phyloP scores from a whole-genome alignment of 345 rosid species.

The Litchi chinensis region DNA sequence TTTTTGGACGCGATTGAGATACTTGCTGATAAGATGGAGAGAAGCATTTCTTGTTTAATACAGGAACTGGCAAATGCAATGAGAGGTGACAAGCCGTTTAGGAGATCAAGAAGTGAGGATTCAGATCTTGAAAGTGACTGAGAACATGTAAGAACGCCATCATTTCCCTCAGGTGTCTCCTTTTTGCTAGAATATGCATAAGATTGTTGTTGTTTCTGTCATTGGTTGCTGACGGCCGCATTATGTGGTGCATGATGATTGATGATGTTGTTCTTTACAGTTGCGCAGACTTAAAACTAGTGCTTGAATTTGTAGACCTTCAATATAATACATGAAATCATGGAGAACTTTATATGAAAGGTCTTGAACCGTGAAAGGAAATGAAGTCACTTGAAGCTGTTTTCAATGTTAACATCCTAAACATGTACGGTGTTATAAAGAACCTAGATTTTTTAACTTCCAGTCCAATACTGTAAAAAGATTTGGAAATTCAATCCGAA shows the following conservation, averaged over 20 bases:
- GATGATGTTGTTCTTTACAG: not conserved
- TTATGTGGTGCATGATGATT: not conserved
- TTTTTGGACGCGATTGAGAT: conserved; percentile 62
- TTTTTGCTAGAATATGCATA: not conserved
- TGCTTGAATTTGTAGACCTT: not conserved
- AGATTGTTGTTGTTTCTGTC: not conserved
- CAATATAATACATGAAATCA: not conserved
- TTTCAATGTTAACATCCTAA: no score
- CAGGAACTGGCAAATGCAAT: conserved; percentile 64
- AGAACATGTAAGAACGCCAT: not conserved
- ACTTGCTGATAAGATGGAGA: conserved; percentile 74
- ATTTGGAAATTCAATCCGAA: no score
- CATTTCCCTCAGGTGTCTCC: no score
- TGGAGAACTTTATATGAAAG: not conserved
- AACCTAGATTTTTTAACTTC: no score
- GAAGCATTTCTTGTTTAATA: conserved; percentile 62
- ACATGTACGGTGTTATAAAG: no score
- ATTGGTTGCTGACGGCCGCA: not conserved
- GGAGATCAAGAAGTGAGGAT: conserved; percentile 36
- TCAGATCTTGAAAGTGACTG: conserved; percentile 47
- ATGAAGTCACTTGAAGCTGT: no score
- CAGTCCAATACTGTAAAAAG: no score
- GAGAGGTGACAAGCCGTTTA: conserved; percentile 49
- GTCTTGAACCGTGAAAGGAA: no score
- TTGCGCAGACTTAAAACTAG: not conserved